Base-by-base conservation (phyloP, 73 alveolate species). In the Stentor roeselii region DNA sequence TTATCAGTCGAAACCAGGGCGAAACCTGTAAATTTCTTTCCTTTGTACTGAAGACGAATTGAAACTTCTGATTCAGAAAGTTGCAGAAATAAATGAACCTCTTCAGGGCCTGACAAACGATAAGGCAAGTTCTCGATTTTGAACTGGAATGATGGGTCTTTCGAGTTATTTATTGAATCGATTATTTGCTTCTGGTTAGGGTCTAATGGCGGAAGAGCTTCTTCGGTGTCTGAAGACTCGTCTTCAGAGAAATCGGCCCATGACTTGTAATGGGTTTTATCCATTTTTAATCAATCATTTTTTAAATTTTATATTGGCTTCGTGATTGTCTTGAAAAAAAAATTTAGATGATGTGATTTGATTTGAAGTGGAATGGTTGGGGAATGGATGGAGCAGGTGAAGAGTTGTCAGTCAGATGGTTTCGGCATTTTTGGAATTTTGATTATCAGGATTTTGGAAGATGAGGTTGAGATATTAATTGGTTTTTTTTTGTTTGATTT, bases 241-340 rank as follows among this genome's bases (percentile, higher is more conserved):
- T 50, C 67, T 50, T 50, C 67, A 50, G 67, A 50, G 21, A 50
- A 50, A 50, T 50, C 67, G 21, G 67, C 67, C 67, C 67, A 50
- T 11, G 30, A 50, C 21, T 11, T 6, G 21, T 6, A 21, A 11
- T 50, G 6, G 21, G 67, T 6, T 50, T 50, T 50, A 6, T 50
- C 67, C 67, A 50, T 50, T 50, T 50, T 21, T 50, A 50, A 11
- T 50, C 67, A 50, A 6, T 50, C 6, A 50, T 50, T 50, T 11
- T 50, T 50, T 50, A 50, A 50, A 50, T 50, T 50, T 50, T 6
- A 21, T 21, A 50, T 11, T 50, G 67, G 67, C n/a, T n/a, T n/a
- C n/a, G n/a, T n/a, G n/a, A n/a, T n/a, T n/a, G n/a, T n/a, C n/a
- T n/a, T n/a, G n/a, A n/a, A n/a, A n/a, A n/a, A n/a, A n/a, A n/a